Conservation (phyloP, 441 rosid genomes). For the Gossypium trilobum region DNA sequence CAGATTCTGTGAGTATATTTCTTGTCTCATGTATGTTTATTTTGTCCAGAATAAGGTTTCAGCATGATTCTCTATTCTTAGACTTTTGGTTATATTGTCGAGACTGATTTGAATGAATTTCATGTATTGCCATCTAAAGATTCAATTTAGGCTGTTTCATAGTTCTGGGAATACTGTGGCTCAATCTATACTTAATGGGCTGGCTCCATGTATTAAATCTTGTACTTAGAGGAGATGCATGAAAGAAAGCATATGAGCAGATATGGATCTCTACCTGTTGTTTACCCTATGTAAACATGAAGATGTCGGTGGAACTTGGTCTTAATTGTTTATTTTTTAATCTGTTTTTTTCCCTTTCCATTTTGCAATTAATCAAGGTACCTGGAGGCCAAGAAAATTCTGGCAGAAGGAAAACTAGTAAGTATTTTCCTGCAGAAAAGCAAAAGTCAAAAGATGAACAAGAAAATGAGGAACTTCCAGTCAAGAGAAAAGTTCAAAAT, state of each 20-base stretch:
- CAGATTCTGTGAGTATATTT: constrained; percentile 41
- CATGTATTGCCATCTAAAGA: not conserved
- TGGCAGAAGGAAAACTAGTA: constrained; percentile 82
- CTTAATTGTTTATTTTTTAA: not conserved
- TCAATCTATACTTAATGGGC: not conserved
- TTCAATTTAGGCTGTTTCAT: not conserved
- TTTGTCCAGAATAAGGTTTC: not conserved
- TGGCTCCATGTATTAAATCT: not conserved
- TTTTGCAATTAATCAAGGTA: constrained; percentile 25
- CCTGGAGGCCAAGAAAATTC: constrained; percentile 41
- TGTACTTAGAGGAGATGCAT: not conserved
- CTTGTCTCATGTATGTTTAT: constrained; percentile 9
- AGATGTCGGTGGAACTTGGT: not conserved
- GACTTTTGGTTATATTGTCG: not conserved
- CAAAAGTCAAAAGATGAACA: constrained; percentile 49
- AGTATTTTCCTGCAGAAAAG: constrained; percentile 68
- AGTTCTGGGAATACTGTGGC: not conserved
- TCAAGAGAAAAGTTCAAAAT: constrained; percentile 53
- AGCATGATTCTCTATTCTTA: not conserved
- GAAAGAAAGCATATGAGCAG: not conserved
- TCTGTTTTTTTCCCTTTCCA: not conserved
- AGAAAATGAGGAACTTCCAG: constrained; percentile 39
- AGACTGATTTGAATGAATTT: not conserved
- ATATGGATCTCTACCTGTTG: not conserved
- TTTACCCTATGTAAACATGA: not conserved